Evolutionary conservation across 306 rosid genomes (phyloP), one percentile per base, ranked within the genome.

Genomic region (Bauhinia variegata): DNA sequence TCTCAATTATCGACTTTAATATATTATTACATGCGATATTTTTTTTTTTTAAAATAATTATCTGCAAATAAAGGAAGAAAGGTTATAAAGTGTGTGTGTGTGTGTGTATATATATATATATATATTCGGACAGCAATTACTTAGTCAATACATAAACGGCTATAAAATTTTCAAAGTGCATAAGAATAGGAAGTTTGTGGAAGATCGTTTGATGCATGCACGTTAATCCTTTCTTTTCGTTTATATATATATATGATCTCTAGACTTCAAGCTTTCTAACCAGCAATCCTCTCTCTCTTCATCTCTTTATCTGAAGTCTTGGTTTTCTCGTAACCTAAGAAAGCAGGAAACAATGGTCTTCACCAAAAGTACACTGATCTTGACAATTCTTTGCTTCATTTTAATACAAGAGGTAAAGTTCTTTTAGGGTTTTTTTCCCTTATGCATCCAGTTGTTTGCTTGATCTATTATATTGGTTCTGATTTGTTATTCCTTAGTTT

Each of bases 391-490:
- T 7, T 78, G 75, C 63, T 54, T 67, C 36, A 49, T 72, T 46
- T 49, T 78, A 5, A 9, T 68, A 19, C 83, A 73, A 4, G 79
- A 73, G 83, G 83, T 78, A 56, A 60, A 70, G 18, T 72, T 7
- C 8, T 39, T 60, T 17, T 16, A 44, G 53, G 23, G 39, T 23
- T 0, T 2, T 5, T 32, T 5, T n/a, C n/a, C 41, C 0, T 0
- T 0, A 36, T 36, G 41, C 41, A 36, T 36, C 6, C 2, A 36
- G 41, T 2, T 36, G 41, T 36, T 15, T 5, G 8, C 7, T 23
- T 7, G 0, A 4, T 48, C 14, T 7, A 11, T 8, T 47, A 13
- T 8, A 34, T 48, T 63, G 23, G 18, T 3, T 36, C 9, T 0
- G 41, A 5, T 36, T 36, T 36, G 9, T 5, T 5, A 36, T 36